A percentile compares a stretch with the other conserved stretches of the same genome.
These are phyloP conservation scores for Ceratocystis destructans DNA, from an alignment of 2,329 filamentous ascomycete species.

Conservation along the genomic window DNA sequence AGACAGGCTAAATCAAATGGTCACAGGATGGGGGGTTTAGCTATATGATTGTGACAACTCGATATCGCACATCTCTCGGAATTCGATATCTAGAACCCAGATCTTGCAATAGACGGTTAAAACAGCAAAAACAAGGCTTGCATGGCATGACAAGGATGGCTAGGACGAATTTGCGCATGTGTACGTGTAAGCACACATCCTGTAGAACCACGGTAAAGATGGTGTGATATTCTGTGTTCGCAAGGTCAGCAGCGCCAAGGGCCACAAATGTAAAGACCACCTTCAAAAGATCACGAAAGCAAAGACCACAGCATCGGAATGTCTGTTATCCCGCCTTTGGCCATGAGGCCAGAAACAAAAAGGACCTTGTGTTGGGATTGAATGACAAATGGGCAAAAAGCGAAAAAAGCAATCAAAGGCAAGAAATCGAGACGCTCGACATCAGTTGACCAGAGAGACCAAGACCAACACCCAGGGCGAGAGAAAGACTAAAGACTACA, in stretches of 20 bases:
- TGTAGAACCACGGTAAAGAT: not conserved
- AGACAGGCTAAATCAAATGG: no score
- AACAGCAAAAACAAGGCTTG: not conserved
- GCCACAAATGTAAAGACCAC: not conserved
- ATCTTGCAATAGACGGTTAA: not conserved
- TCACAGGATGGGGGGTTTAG: no score
- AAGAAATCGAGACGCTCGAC: not conserved
- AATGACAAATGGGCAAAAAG: no score
- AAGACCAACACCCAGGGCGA: no score
- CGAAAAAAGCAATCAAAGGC: no score
- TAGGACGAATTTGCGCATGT: not conserved
- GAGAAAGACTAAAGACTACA: no score
- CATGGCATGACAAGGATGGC: not conserved
- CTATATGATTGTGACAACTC: no score
- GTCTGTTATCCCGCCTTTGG: not conserved
- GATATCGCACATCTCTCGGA: not conserved
- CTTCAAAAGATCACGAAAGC: not conserved
- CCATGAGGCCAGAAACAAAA: not conserved
- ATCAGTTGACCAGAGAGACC: not conserved
- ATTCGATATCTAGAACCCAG: not conserved
- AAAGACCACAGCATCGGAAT: not conserved
- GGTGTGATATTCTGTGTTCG: not conserved
- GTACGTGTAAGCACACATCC: not conserved
- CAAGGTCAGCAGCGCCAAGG: no score
- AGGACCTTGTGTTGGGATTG: no score